These are phyloP conservation scores for Tetracentron sinense DNA, from an alignment of 164 flowering plant species.

Conservation along the genomic window DNA sequence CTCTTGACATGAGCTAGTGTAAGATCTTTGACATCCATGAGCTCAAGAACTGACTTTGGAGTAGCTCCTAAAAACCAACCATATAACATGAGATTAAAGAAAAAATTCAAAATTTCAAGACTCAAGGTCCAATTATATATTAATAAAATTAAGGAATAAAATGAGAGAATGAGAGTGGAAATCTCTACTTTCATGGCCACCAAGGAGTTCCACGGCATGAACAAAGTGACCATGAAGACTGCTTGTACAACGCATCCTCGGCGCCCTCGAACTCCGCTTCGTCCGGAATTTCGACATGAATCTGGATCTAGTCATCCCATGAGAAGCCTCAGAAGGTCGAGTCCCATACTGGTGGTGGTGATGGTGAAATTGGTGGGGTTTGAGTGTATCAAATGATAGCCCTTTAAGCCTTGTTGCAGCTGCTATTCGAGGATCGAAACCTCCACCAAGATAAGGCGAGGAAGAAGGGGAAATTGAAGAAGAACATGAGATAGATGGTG, in stretches of 20 bases:
- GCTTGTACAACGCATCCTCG: slow-evolving; percentile 75
- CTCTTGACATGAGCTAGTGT: slow-evolving; percentile 79
- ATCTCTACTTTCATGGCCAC: slow-evolving; percentile 73
- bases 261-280: slow-evolving; percentile 65
- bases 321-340: slow-evolving; percentile 25
- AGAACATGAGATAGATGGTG: slow-evolving; percentile 20
- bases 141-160: not conserved
- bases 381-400: slow-evolving; percentile 28
- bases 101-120: not conserved
- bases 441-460: slow-evolving; percentile 23
- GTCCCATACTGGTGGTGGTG: slow-evolving; percentile 31
- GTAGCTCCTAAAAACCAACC: slow-evolving; percentile 50
- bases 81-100: not conserved
- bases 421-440: slow-evolving; percentile 31
- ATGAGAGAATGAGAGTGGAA: not conserved
- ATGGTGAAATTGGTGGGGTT: slow-evolving; percentile 26
- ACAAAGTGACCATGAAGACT: slow-evolving; percentile 67
- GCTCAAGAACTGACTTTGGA: slow-evolving; percentile 79
- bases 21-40: slow-evolving; percentile 78
- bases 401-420: slow-evolving; percentile 34
- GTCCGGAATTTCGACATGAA: slow-evolving; percentile 45
- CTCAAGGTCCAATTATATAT: not conserved
- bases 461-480: slow-evolving; percentile 10
- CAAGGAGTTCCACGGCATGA: slow-evolving; percentile 73
- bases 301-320: slow-evolving; percentile 48